Conservation (phyloP, 305 asterid species). For the Fraxinus ornus region DNA sequence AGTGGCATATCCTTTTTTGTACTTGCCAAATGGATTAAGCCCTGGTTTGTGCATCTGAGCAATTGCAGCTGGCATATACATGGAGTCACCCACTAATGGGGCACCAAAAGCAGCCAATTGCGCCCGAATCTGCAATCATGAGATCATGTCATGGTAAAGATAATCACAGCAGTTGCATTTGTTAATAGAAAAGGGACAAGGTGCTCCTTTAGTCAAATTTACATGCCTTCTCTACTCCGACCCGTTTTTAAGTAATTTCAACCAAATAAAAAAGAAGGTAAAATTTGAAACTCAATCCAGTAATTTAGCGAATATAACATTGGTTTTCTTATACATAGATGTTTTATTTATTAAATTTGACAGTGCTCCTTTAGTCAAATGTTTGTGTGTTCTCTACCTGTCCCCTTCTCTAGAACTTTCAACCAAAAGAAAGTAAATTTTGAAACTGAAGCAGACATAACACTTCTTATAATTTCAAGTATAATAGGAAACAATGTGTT, state of each 20-base stretch:
- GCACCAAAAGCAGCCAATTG: slow-evolving; percentile 83
- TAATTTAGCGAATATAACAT: not conserved
- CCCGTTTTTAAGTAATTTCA: not conserved
- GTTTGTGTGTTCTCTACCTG: not conserved
- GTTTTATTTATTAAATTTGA: not conserved
- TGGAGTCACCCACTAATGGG: slow-evolving; percentile 82
- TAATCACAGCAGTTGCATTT: not conserved
- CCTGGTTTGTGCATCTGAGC: slow-evolving; percentile 56
- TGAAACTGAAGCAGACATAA: not conserved
- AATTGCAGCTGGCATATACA: slow-evolving; percentile 83
- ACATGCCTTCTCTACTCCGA: not conserved
- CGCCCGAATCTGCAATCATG: slow-evolving; percentile 60
- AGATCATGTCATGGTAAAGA: not conserved
- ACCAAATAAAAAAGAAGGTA: not conserved
- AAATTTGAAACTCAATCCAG: not conserved
- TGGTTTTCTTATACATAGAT: not conserved
- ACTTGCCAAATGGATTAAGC: slow-evolving; percentile 62
- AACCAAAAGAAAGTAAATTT: not conserved
- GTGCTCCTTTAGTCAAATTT: slow-evolving; percentile 5
- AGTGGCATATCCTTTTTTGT: slow-evolving; percentile 35
- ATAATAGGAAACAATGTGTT: not conserved
- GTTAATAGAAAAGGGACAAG: not conserved
- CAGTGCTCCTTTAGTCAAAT: not conserved
- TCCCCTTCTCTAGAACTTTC: not conserved
- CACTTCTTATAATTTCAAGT: not conserved